phyloP scores from a whole-genome alignment of 2,329 filamentous ascomycete genomes.

The Penicillium sp. region DNA sequence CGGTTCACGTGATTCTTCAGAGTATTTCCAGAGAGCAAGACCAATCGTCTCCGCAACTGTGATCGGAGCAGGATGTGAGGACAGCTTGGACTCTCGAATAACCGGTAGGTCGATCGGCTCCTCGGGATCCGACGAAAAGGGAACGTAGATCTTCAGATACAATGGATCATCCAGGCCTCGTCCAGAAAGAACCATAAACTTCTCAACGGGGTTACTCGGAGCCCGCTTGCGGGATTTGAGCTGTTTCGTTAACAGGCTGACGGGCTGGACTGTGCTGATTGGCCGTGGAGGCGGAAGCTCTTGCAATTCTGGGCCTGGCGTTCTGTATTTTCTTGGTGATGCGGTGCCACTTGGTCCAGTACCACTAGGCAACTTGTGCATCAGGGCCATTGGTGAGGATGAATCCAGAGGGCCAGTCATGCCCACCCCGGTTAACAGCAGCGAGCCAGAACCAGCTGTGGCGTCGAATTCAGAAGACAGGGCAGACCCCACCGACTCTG shows the following conservation, averaged over 20 bases:
- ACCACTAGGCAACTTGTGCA: conserved; percentile 43
- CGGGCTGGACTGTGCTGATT: conserved; percentile 61
- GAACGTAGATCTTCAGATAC: conserved; percentile 66
- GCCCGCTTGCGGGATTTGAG: conserved; percentile 60
- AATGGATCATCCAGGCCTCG: conserved; percentile 64
- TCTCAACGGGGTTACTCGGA: conserved; percentile 64
- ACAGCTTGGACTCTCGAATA: conserved; percentile 58
- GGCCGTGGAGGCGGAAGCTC: conserved; percentile 63
- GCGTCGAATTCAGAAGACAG: conserved; percentile 59
- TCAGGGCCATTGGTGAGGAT: conserved; percentile 54
- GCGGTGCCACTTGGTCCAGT: conserved; percentile 38
- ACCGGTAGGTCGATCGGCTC: conserved; percentile 63
- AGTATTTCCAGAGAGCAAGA: conserved; percentile 64
- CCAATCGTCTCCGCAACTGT: conserved; percentile 67
- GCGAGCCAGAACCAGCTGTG: conserved; percentile 59
- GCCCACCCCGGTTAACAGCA: conserved; percentile 56
- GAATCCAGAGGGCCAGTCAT: conserved; percentile 50
- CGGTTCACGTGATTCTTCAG: conserved; percentile 61
- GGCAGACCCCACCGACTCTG: conserved; percentile 53
- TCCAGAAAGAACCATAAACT: conserved; percentile 63
- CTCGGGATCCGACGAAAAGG: conserved; percentile 60
- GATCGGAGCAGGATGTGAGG: conserved; percentile 51
- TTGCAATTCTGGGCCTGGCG: conserved; percentile 55
- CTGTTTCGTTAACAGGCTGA: conserved; percentile 62
- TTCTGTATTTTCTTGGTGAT: conserved; percentile 58